These are phyloP conservation scores for Grigorovia transvaalensis DNA, from an alignment of 805 yeast genomes.

Conservation along the genomic window DNA sequence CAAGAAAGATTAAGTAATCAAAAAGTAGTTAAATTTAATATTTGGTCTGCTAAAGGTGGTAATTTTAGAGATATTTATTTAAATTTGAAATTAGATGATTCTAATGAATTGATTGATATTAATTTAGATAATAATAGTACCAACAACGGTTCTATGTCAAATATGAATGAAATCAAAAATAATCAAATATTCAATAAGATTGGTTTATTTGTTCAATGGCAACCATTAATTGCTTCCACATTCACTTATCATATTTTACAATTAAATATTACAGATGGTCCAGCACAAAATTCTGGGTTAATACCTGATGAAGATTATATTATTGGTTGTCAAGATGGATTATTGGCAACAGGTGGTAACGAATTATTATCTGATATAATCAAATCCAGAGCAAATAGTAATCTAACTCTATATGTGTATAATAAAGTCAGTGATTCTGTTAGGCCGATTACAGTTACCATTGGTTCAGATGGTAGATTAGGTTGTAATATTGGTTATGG, in stretches of 20 bases:
- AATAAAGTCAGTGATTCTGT: slow-evolving; percentile 80
- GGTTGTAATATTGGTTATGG: slow-evolving; percentile 98
- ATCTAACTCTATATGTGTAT: slow-evolving; percentile 59
- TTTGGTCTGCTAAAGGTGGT: slow-evolving; percentile 89
- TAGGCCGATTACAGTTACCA: slow-evolving; percentile 76
- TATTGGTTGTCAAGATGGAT: slow-evolving; percentile 79
- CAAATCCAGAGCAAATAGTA: slow-evolving; percentile 37
- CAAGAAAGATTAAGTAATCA: neutral
- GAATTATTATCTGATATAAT: slow-evolving; percentile 60
- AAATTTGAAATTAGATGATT: slow-evolving; percentile 23
- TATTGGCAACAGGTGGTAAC: slow-evolving; percentile 82
- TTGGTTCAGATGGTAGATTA: slow-evolving; percentile 71
- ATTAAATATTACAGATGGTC: slow-evolving; percentile 57
- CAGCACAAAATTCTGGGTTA: slow-evolving; percentile 76
- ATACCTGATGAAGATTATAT: slow-evolving; percentile 81
- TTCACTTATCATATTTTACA: slow-evolving; percentile 79
- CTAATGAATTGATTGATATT: slow-evolving; percentile 18
- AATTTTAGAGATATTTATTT: slow-evolving; percentile 33
- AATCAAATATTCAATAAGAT: slow-evolving; percentile 35
- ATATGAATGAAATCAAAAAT: slow-evolving; percentile 3
- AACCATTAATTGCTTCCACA: slow-evolving; percentile 64
- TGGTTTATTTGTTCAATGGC: slow-evolving; percentile 67
- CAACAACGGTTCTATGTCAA: slow-evolving; percentile 1
- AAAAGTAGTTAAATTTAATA: slow-evolving; percentile 37
- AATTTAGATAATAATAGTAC: slow-evolving; percentile 23